phyloP scores from a whole-genome alignment of 139 green algal genomes.

The Auxenochlorella pyrenoidosa region DNA sequence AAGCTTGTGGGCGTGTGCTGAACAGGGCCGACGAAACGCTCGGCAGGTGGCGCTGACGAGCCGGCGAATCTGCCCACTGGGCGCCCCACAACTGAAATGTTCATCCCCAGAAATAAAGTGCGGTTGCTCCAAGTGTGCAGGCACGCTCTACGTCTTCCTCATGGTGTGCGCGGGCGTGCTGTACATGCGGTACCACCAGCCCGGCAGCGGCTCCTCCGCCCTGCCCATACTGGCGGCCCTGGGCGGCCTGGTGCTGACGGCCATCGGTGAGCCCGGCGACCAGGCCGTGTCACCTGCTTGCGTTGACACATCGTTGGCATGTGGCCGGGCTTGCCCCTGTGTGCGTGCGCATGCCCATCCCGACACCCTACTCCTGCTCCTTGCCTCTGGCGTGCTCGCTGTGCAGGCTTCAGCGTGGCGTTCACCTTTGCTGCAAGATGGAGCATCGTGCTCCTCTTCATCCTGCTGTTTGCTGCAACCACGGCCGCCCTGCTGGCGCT shows the following conservation, averaged over 20 bases:
- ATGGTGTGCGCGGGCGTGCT: conserved; percentile 65
- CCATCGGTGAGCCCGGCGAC: neutral
- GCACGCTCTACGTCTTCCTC: conserved; percentile 88
- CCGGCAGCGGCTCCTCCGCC: conserved; percentile 30
- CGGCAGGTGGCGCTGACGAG: too few species aligned
- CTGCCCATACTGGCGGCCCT: conserved; percentile 44
- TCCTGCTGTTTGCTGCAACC: conserved; percentile 37
- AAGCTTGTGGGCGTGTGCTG: too few species aligned
- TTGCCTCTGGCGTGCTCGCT: neutral
- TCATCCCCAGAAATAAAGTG: too few species aligned
- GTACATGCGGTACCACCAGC: conserved; percentile 59
- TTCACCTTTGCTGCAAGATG: conserved; percentile 43
- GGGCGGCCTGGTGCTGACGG: conserved; percentile 7
- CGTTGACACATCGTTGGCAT: neutral
- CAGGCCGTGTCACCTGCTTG: neutral
- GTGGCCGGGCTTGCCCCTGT: neutral
- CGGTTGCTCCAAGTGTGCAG: too few species aligned
- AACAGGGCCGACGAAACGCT: too few species aligned
- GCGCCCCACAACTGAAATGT: too few species aligned
- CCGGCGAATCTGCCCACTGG: too few species aligned
- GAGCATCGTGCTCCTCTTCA: neutral
- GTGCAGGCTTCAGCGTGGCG: conserved; percentile 31
- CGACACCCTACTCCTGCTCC: neutral
- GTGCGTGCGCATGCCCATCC: neutral
- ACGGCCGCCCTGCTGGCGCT: conserved; percentile 50